Evolutionary conservation across 306 rosid species (phyloP), one percentile per base, ranked within the genome.

Genomic region (Acacia melanoxylon): DNA sequence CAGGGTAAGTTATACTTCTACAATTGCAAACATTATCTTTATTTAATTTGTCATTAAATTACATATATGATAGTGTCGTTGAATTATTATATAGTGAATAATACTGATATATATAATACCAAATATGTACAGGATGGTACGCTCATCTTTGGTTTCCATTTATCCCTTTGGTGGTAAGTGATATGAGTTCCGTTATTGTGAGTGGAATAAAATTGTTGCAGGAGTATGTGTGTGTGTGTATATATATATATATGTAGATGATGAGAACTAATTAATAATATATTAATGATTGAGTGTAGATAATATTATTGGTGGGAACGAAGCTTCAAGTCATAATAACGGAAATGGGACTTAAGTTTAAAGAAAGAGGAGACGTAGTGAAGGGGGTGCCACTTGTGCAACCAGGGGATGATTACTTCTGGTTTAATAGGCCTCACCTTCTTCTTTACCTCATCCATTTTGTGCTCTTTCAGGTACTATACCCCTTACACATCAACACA

Each of bases 291-390:
- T 11, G 11, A 51, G 5, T 13, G 83, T 78, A 95, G 99, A 86
- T 95, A 7, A 82, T 91, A 1, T 83, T 93, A 16, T 19, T 93
- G 75, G 98, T 95, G 40, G 99, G 99, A 40, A 93, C 94, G 14
- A 93, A 95, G 83, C 82, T 95, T 68, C 97, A 95, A 45, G 94
- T 92, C 76, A 93, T 95, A n/a, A 91, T 95, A 82, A 93, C 98
- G 22, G 86, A 92, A 66, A 93, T 95, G 99, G 99, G 92, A 1
- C 85, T 90, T 7, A 80, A 90, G 65, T 91, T 93, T 24, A 83
- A 86, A 67, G 89, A 89, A 77, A 86, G 98, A 81, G 98, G 98
- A 85, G 95, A 85, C 68, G 94, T 95, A 3, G 89, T 95, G 25
- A 91, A 86, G 86, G 99, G 99, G 0, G 86, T 84, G 20, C 98